Evolutionary conservation across 345 rosid genomes (phyloP), one percentile per base, ranked within the genome.

Genomic region (Citrus medica): DNA sequence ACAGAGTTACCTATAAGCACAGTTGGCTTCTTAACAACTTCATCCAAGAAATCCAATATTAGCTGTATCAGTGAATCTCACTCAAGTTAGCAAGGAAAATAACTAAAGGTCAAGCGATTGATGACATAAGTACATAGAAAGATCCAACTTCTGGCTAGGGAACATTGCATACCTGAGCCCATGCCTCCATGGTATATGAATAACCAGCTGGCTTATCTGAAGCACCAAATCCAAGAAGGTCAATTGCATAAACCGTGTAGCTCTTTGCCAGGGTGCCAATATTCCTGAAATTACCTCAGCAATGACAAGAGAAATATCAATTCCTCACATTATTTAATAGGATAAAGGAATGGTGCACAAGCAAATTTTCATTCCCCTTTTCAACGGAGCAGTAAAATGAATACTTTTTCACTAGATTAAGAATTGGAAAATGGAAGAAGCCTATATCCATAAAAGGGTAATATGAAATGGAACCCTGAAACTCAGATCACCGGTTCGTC

Each of bases 211-310:
- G 97, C 92, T 95, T 95, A 28, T 92, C 98, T 0, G 98, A 95
- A 78, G 80, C 91, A 73, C 98, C 98, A 83, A 93, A 95, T 2
- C 98, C 98, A 17, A 95, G 88, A 78, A 95, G 98, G 82, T 95
- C 98, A 77, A 95, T 81, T 1, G 97, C 98, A 79, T 95, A 95
- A 66, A 95, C 94, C n/a, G 86, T 83, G 66, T 90, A 82, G 71
- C 78, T 78, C 67, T 87, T 82, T 0, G 97, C 85, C 76, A 95
- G 73, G n/a, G 88, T 85, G 8, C 82, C 77, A 73, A 93, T 94
- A 69, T 94, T 94, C 90, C 98, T 94, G 93, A 22, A 71, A 74
- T 63, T 51, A 69, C 58, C 67, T 53, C 33, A 30, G 66, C 24
- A 24, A 37, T 37, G 46, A 37, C 48, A 21, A 25, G 27, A 10